A percentile compares a stretch with the other conserved stretches of the same genome.
Conservation (phyloP, 2,329 filamentous ascomycete species). For the Lachnellula willkommii region DNA sequence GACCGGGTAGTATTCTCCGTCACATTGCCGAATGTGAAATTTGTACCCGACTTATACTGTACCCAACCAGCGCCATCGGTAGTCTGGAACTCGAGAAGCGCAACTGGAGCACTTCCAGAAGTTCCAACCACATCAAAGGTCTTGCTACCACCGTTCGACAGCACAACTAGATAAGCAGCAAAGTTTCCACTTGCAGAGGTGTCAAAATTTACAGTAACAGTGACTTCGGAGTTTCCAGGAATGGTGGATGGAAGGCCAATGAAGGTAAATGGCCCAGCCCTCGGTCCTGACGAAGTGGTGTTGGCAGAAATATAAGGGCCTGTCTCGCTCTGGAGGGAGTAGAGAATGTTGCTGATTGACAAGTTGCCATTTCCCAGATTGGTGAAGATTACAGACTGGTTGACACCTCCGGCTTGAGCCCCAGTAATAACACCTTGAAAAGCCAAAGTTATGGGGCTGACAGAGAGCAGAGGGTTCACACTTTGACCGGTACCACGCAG, state of each 20-base stretch:
- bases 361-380: conserved; percentile 46
- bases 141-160: conserved; percentile 46
- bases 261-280: conserved; percentile 46
- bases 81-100: conserved; percentile 51
- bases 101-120: conserved; percentile 44
- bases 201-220: conserved; percentile 44
- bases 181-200: conserved; percentile 43
- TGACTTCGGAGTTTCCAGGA: conserved; percentile 34
- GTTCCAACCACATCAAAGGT: conserved; percentile 45
- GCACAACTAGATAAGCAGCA: conserved; percentile 43
- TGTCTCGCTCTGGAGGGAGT: conserved; percentile 31
- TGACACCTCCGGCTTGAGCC: conserved; percentile 33
- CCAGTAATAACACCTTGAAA: conserved; percentile 48
- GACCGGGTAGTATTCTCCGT: conserved; percentile 44
- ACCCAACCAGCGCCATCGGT: conserved; percentile 47
- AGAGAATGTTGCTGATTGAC: conserved; percentile 37
- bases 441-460: conserved; percentile 44
- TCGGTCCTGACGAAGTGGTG: conserved; percentile 32
- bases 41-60: conserved; percentile 36
- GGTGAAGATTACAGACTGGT: conserved; percentile 42
- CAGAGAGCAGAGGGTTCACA: conserved; percentile 38
- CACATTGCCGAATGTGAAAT: conserved; percentile 53
- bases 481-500: conserved; percentile 47
- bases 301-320: conserved; percentile 38
- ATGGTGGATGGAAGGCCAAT: conserved; percentile 42